A percentile compares a stretch with the other conserved stretches of the same genome.
Evolutionary conservation across 1,284 basidiomycete species (phyloP).

Genomic region (Laetiporus sulphureus): DNA sequence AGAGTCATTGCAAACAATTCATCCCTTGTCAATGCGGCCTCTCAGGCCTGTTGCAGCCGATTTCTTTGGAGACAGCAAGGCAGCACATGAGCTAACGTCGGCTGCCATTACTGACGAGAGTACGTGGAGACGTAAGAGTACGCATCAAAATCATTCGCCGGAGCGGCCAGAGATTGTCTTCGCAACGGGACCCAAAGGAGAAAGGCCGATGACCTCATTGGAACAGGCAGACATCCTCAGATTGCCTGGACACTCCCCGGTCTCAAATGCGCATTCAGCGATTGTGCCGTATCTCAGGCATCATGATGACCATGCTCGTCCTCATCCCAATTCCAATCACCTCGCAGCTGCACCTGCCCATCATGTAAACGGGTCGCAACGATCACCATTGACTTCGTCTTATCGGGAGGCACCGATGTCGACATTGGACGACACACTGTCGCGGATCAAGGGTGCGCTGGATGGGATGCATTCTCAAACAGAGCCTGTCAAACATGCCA

Average conservation of each 20-base stretch:
- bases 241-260: background rate
- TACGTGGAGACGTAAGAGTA: constrained; percentile 36
- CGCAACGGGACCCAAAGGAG: background rate
- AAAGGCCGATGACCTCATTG: constrained; percentile 2
- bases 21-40: constrained; percentile 14
- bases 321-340: background rate
- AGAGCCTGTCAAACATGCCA: constrained; percentile 20
- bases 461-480: constrained; percentile 52
- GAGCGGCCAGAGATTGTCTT: background rate
- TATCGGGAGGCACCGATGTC: constrained; percentile 70
- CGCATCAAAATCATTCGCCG: background rate
- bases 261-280: background rate
- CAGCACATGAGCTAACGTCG: constrained; percentile 13
- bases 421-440: constrained; percentile 79
- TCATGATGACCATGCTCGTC: constrained; percentile 7
- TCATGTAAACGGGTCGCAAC: constrained; percentile 16
- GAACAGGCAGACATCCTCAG: background rate
- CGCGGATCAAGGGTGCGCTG: constrained; percentile 82
- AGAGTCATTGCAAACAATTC: constrained; percentile 15
- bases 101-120: constrained; percentile 27
- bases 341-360: background rate
- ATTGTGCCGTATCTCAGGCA: constrained; percentile 1
- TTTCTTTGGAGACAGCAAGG: constrained; percentile 55
- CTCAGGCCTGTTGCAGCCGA: constrained; percentile 55
- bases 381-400: constrained; percentile 25